Conservation (phyloP, 768 basidiomycete species). For the Amanita rubescens region DNA sequence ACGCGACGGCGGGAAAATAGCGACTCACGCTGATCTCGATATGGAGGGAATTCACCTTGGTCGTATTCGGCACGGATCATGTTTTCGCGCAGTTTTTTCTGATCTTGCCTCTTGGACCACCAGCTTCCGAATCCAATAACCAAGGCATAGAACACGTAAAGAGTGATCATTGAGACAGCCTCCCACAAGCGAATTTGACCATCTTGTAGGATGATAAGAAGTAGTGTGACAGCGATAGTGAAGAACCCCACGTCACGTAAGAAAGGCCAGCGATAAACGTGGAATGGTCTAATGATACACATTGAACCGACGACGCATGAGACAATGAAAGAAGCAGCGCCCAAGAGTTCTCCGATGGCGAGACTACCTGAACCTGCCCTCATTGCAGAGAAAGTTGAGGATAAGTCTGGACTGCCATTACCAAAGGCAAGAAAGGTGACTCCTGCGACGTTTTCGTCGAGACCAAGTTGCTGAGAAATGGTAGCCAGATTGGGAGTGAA, state of each 20-base stretch:
- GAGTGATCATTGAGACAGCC: slow-evolving; percentile 56
- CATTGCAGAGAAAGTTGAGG: slow-evolving; percentile 94
- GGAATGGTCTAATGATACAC: slow-evolving; percentile 94
- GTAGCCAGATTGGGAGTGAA: slow-evolving; percentile 96
- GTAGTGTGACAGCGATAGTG: slow-evolving; percentile 67
- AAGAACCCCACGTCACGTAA: slow-evolving; percentile 95
- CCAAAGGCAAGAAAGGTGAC: slow-evolving; percentile 97
- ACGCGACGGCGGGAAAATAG: slow-evolving; percentile 1
- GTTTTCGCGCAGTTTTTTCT: slow-evolving; percentile 37
- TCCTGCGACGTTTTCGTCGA: slow-evolving; percentile 91
- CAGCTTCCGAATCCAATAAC: slow-evolving; percentile 73
- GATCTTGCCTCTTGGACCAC: slow-evolving; percentile 57
- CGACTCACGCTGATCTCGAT: slow-evolving; percentile 55
- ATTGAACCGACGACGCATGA: slow-evolving; percentile 97
- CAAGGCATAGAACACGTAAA: slow-evolving; percentile 73
- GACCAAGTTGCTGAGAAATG: slow-evolving; percentile 73
- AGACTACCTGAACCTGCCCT: slow-evolving; percentile 76
- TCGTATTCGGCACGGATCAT: slow-evolving; percentile 53
- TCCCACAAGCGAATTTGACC: slow-evolving; percentile 67
- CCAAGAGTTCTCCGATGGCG: slow-evolving; percentile 91
- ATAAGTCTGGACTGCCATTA: slow-evolving; percentile 94
- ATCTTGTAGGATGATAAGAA: slow-evolving; percentile 75
- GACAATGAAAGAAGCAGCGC: slow-evolving; percentile 93
- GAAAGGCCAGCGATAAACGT: slow-evolving; percentile 73
- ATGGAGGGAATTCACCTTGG: slow-evolving; percentile 44